Evolutionary conservation across 495 filamentous ascomycete species (phyloP), one percentile per base, ranked within the genome.

Genomic region (Hamigera avellanea): DNA sequence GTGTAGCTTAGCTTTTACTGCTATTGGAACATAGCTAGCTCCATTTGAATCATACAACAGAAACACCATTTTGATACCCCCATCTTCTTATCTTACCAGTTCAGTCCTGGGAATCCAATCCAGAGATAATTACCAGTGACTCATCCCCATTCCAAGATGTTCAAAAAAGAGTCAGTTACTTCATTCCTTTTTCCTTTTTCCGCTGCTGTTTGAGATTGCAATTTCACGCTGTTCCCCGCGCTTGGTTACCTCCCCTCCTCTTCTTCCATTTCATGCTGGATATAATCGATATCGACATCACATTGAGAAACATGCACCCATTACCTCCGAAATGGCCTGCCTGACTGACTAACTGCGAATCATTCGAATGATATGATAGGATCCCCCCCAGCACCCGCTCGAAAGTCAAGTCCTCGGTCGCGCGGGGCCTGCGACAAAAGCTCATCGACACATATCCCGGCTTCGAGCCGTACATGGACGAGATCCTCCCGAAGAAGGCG

Each of bases 381-480:
- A 76, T 95, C 56, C 69, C 76, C 49, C 61, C 79, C 7, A 78
- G 80, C 37, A 77, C 83, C 37, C 91, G 89, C 60, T 83, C 86
- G 42, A 98, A 96, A 72, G 85, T 98, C 60, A 98, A 96, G 64
- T 94, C 89, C 48, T 95, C 88, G 13, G 85, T 83, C 28, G 86
- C 94, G 63, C 84, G 91, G 43, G 75, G 68, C 43, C 73, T 98
- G 41, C 82, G 91, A 48, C 69, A 79, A 39, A 83, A 83, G 46
- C 66, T 95, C 48, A 59, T 85, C 43, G 73, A 85, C 25, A 80
- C 86, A 30, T 95, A 88, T 62, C 91, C 91, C 1, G 70, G 82
- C 12, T 83, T 95, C 36, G 78, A 76, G 39, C 86, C 86, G 0
- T 70, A 83, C 59, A 94, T 95, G 61, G 91, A 98, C 53, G 86